Conservation (phyloP, 441 rosid species). For the Euphorbia celastroides region DNA sequence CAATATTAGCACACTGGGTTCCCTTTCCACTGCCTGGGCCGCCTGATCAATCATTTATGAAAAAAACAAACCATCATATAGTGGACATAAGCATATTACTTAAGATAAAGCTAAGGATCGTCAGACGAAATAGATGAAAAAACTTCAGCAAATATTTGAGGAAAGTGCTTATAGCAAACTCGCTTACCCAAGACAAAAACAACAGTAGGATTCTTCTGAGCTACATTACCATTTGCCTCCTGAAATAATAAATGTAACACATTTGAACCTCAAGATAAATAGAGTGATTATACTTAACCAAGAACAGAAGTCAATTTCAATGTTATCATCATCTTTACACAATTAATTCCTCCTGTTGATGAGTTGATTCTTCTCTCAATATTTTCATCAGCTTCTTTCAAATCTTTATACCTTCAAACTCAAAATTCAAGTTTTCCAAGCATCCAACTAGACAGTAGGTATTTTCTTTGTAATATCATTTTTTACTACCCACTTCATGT, state of each 20-base stretch:
- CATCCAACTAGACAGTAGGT: not conserved
- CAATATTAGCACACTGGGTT: conserved; percentile 76
- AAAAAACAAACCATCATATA: conserved; percentile 3
- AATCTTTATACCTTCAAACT: not conserved
- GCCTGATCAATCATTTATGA: conserved; percentile 41
- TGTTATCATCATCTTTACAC: not conserved
- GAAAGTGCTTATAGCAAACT: not conserved
- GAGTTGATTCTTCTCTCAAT: not conserved
- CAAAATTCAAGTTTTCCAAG: not conserved
- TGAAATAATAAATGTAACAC: conserved; percentile 19
- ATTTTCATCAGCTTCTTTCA: not conserved
- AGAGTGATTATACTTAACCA: not conserved
- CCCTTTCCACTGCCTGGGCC: conserved; percentile 97
- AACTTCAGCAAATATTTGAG: not conserved
- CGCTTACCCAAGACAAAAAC: conserved; percentile 82
- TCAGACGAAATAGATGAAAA: not conserved
- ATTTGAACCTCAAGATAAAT: not conserved
- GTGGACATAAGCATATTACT: not conserved
- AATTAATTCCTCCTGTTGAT: not conserved
- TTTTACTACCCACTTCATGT: not conserved
- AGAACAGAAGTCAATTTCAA: not conserved
- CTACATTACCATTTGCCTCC: conserved; percentile 41
- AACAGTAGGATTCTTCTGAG: conserved; percentile 66
- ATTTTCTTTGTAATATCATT: not conserved
- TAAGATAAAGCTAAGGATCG: not conserved